A percentile compares a stretch with the other conserved stretches of the same genome.
Evolutionary conservation across 2,329 filamentous ascomycete species (phyloP).

Genomic region (Amauroascus verrucosus): DNA sequence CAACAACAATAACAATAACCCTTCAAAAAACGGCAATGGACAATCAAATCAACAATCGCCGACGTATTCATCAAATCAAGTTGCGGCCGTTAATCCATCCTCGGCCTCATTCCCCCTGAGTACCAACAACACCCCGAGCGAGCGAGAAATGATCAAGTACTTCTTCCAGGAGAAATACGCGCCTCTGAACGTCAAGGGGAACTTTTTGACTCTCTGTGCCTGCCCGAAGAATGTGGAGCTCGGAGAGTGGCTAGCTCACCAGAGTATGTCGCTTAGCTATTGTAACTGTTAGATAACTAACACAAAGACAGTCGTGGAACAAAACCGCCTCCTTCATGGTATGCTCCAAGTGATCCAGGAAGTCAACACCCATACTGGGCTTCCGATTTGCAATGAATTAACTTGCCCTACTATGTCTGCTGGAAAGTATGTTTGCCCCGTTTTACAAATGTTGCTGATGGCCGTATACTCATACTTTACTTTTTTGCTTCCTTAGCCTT

Average conservation of each 20-base stretch:
- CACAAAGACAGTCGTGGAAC: conserved; percentile 64
- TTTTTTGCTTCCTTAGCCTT: conserved; percentile 47
- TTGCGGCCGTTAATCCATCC: conserved; percentile 25
- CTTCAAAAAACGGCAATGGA: not conserved
- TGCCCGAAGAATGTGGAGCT: conserved; percentile 87
- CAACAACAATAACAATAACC: conserved; percentile 23
- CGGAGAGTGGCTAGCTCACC: conserved; percentile 92
- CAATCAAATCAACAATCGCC: conserved; percentile 1
- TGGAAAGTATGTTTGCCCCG: conserved; percentile 58
- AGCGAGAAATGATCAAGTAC: conserved; percentile 39
- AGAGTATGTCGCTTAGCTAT: conserved; percentile 48
- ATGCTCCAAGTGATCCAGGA: conserved; percentile 85
- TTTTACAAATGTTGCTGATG: not conserved
- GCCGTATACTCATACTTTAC: not conserved
- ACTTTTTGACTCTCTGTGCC: conserved; percentile 91
- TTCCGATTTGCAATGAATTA: conserved; percentile 70
- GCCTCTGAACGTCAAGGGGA: conserved; percentile 87
- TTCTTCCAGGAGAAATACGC: conserved; percentile 48
- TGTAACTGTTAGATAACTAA: not conserved
- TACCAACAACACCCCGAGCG: conserved; percentile 29
- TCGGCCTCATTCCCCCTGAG: conserved; percentile 30
- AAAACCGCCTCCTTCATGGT: conserved; percentile 78
- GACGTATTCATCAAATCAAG: not conserved
- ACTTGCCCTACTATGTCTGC: conserved; percentile 90
- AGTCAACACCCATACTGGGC: conserved; percentile 63